These are phyloP conservation scores for Marsdenia floribunda DNA, from an alignment of 257 asterid genomes.

Conservation along the genomic window DNA sequence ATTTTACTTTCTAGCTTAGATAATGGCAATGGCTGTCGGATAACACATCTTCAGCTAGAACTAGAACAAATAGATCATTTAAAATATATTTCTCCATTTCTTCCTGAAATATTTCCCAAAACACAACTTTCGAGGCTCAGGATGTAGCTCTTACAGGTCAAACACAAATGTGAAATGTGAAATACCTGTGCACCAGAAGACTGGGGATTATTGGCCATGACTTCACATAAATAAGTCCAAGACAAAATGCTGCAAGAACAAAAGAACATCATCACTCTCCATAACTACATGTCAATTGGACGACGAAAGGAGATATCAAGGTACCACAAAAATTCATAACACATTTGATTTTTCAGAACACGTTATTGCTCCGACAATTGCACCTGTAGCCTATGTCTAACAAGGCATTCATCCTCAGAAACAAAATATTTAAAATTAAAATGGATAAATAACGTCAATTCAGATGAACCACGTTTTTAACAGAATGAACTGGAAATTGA, in stretches of 20 bases:
- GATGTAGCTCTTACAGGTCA: neutral
- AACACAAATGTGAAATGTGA: conserved; percentile 17
- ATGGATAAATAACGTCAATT: neutral
- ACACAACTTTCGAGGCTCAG: neutral
- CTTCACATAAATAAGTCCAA: conserved; percentile 21
- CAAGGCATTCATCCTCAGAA: neutral
- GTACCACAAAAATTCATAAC: neutral
- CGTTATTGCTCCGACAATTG: neutral
- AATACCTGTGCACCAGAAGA: conserved; percentile 83
- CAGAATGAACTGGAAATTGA: neutral
- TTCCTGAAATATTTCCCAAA: neutral
- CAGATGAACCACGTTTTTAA: neutral
- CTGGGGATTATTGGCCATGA: conserved; percentile 73
- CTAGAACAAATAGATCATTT: neutral
- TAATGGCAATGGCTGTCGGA: neutral
- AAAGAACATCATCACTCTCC: neutral
- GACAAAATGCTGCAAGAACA: conserved; percentile 23
- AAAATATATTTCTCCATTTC: neutral
- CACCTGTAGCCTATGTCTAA: neutral
- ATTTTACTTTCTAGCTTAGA: neutral
- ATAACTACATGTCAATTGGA: neutral
- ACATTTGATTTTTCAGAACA: neutral
- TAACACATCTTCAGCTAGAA: neutral
- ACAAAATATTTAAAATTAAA: neutral
- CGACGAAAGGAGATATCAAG: neutral